Base-by-base conservation (phyloP, 2,329 filamentous ascomycete species). In the Sporothrix humicola region DNA sequence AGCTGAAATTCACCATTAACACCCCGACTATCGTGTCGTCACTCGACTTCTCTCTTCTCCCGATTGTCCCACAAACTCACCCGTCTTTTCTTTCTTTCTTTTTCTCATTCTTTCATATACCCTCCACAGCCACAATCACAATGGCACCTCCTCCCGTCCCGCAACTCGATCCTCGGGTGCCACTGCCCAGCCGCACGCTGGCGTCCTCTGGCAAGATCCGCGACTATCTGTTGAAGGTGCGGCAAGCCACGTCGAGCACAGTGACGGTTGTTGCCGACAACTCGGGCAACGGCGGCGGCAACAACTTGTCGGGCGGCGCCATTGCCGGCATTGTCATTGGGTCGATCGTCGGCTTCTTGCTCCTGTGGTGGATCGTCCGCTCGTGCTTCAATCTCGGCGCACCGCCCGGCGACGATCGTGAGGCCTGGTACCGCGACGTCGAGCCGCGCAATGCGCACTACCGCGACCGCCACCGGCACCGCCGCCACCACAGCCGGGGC, bases 261-360 rank as follows among this genome's bases (percentile, higher is more conserved):
- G 78, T 82, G 3, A 83, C 82, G 1, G 77, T 83, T 10, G 63
- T 69, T 3, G 37, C 77, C 12, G n/a, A 77, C 0, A 65, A 13
- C n/a, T 66, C 76, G 13, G 74, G 75, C 59, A 69, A 74, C 8
- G 74, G 76, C 50, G 63, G 75, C 66, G 77, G 75, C 63, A 74
- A 75, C 54, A 74, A 75, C 7, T 80, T 87, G 13, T 82, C 80
- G 58, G 85, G 84, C 68, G 85, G 85, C 63, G 85, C 84, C 65
- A 87, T 87, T 69, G 85, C 85, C 0, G 85, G 85, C 63, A 87
- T 87, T 74, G 84, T 87, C 65, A 83, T 87, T 75, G 85, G 85
- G 23, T 84, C 84, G 31, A 80, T 87, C 70, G 81, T 77, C 63
- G 85, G 85, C n/a, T 76, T 85, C 56, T 79, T 87, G 13, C 79